These are phyloP conservation scores for Fusarium sp. DNA, from an alignment of 2,329 filamentous ascomycete species.

Conservation along the genomic window DNA sequence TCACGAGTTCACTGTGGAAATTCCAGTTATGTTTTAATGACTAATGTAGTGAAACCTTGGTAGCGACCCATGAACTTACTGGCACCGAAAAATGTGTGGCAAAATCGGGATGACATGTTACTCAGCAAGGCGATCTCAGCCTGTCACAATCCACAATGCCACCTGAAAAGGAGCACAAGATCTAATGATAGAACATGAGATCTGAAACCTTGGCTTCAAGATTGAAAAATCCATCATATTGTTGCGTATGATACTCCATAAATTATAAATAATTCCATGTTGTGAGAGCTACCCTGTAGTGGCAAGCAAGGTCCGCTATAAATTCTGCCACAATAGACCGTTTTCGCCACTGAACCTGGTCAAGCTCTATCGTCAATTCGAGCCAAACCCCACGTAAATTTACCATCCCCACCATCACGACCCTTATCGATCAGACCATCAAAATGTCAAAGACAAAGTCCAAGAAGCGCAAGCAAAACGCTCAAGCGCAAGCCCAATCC, in stretches of 20 bases:
- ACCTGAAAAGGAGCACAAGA: background rate
- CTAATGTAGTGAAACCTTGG: too few species aligned
- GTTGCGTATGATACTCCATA: background rate
- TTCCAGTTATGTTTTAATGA: background rate
- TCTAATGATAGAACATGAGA: background rate
- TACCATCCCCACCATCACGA: conserved; percentile 18
- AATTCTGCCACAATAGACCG: conserved; percentile 17
- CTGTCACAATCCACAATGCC: background rate
- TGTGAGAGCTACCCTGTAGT: background rate
- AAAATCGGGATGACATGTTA: background rate
- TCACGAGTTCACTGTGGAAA: background rate
- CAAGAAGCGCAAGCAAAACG: conserved; percentile 58
- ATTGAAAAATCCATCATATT: background rate
- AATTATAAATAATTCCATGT: background rate
- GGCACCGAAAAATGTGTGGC: rapidly evolving
- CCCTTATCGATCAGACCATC: conserved; percentile 1
- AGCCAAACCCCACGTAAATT: conserved; percentile 19
- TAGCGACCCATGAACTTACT: too few species aligned
- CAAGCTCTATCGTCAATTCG: background rate
- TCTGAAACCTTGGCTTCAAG: rapidly evolving
- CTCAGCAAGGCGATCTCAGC: background rate
- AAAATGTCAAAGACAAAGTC: conserved; percentile 59
- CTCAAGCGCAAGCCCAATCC: conserved; percentile 48
- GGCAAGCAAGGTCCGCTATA: too few species aligned
- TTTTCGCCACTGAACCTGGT: conserved; percentile 19